These are phyloP conservation scores for Ustilago bromivora DNA, from an alignment of 1,284 basidiomycete genomes.

Conservation along the genomic window DNA sequence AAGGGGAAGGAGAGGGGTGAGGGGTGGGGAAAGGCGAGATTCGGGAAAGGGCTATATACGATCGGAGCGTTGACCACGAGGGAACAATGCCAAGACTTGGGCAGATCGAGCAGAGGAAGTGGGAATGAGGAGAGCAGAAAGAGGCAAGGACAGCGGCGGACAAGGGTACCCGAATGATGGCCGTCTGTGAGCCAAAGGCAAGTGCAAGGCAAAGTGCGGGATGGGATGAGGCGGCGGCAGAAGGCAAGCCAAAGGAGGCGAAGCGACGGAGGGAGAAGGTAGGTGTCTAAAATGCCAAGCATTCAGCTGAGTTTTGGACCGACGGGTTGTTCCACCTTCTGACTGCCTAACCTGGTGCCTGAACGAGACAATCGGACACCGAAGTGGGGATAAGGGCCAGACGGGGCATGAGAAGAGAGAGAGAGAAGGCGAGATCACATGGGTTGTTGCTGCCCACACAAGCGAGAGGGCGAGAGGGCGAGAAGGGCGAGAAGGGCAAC, in stretches of 20 bases:
- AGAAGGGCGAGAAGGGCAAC: neutral
- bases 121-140: neutral
- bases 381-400: neutral
- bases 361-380: neutral
- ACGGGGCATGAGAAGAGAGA: neutral
- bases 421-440: neutral
- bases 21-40: constrained; percentile 4
- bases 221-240: neutral
- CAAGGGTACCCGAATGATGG: neutral
- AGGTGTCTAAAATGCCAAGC: constrained; percentile 7
- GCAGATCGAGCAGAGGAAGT: neutral
- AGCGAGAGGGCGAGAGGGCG: neutral
- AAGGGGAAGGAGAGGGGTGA: constrained; percentile 12
- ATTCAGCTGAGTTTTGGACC: constrained; percentile 12
- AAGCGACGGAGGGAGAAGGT: neutral
- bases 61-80: constrained; percentile 28
- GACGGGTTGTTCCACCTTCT: constrained; percentile 8
- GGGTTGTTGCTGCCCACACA: neutral
- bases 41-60: constrained; percentile 28
- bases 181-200: neutral
- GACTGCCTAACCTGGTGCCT: neutral
- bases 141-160: neutral
- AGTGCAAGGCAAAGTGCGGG: neutral
- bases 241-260: neutral
- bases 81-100: constrained; percentile 35